These are phyloP conservation scores for Batrachochytrium dendrobatidis DNA, from an alignment of 371 early-diverging fungal genomes.

Conservation along the genomic window DNA sequence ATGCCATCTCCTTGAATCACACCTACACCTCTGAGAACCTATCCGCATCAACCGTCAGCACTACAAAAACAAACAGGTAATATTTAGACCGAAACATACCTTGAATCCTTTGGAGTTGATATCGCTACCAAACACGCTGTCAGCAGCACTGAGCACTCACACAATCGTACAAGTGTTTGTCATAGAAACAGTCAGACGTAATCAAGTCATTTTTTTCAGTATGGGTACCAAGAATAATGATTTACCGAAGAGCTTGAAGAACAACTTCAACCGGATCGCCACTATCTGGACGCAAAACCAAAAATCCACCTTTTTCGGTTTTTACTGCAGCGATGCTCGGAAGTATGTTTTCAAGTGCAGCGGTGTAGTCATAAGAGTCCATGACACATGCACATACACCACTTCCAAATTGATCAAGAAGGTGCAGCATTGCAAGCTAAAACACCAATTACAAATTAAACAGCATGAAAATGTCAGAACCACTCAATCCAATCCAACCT, in stretches of 20 bases:
- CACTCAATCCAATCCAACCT: not conserved
- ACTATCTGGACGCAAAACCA: conserved; percentile 76
- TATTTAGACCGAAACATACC: conserved; percentile 18
- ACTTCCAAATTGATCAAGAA: conserved; percentile 57
- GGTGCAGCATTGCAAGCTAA: conserved; percentile 52
- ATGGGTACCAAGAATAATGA: not conserved
- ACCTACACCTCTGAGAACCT: conserved; percentile 39
- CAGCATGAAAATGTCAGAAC: conserved; percentile 4
- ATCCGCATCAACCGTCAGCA: conserved; percentile 49
- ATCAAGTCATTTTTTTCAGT: too few species aligned
- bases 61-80: not conserved
- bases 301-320: conserved; percentile 58
- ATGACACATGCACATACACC: conserved; percentile 76
- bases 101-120: conserved; percentile 69
- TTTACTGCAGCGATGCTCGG: conserved; percentile 52
- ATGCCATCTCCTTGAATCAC: conserved; percentile 84
- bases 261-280: conserved; percentile 72
- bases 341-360: conserved; percentile 60
- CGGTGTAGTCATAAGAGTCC: conserved; percentile 56
- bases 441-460: conserved; percentile 1
- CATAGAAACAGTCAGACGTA: not conserved
- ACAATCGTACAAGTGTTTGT: too few species aligned
- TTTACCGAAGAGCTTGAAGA: conserved; percentile 53
- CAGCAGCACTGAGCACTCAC: conserved; percentile 45
- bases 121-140: conserved; percentile 57